A percentile compares a stretch with the other conserved stretches of the same genome.
Conservation (phyloP, 306 rosid genomes). For the Inga oerstediana region DNA sequence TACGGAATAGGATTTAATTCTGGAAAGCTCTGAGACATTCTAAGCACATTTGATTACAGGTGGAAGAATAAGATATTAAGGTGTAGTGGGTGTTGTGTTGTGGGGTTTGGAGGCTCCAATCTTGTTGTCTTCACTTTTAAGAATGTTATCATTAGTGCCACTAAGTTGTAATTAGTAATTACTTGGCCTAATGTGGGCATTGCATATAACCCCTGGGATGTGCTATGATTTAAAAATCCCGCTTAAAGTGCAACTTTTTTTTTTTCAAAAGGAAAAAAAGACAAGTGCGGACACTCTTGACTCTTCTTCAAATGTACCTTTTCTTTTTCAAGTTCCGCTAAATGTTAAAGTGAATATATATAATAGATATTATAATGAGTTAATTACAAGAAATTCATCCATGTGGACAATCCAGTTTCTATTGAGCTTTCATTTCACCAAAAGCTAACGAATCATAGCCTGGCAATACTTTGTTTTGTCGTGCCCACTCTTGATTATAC, state of each 20-base stretch:
- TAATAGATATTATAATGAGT: not conserved
- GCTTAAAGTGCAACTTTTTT: slow-evolving; percentile 28
- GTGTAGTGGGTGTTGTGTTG: slow-evolving; percentile 3
- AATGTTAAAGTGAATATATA: slow-evolving; percentile 1
- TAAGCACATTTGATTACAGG: not conserved
- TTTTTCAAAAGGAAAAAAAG: not conserved
- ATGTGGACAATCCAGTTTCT: not conserved
- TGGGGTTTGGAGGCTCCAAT: slow-evolving; percentile 22
- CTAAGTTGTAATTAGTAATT: not conserved
- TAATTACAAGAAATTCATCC: slow-evolving; percentile 6
- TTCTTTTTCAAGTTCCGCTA: not conserved
- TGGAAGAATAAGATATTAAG: not conserved
- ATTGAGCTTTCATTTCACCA: not conserved
- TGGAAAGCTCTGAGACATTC: not conserved
- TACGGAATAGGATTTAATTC: not conserved
- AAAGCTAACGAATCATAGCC: slow-evolving; percentile 11
- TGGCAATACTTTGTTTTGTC: not conserved
- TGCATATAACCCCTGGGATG: not conserved
- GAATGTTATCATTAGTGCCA: slow-evolving; percentile 38
- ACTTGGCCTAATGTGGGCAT: slow-evolving; percentile 27
- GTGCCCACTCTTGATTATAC: not conserved
- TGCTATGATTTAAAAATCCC: not conserved
- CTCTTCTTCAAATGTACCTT: slow-evolving; percentile 7
- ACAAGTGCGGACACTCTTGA: slow-evolving; percentile 9
- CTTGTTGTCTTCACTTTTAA: slow-evolving; percentile 9